A percentile compares a stretch with the other conserved stretches of the same genome.
These are phyloP conservation scores for Calonectria henricotiae DNA, from an alignment of 2,329 filamentous ascomycete genomes.

Conservation along the genomic window DNA sequence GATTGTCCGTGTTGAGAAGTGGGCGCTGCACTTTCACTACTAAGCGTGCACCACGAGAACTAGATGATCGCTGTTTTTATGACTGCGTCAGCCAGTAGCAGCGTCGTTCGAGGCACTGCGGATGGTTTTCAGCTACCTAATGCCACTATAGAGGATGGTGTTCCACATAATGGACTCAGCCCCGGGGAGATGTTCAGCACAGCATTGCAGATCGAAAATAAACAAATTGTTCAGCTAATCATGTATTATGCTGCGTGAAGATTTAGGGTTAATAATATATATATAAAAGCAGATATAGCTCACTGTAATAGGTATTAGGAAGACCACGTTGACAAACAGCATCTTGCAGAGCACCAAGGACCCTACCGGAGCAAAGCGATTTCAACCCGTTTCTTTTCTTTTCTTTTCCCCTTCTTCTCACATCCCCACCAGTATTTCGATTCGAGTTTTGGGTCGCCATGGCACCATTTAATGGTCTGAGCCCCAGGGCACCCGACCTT, in stretches of 20 bases:
- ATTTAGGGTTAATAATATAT: too few relatives aligned
- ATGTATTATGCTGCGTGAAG: not conserved
- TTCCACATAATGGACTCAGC: not conserved
- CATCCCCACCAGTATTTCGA: not conserved
- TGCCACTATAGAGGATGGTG: not conserved
- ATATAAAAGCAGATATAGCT: not conserved
- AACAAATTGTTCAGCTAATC: too few relatives aligned
- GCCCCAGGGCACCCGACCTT: conserved; percentile 14
- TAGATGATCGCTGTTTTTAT: not conserved
- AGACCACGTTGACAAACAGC: not conserved
- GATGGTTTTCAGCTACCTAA: not conserved
- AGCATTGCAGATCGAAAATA: not conserved
- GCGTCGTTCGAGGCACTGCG: too few relatives aligned
- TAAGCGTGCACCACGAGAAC: not conserved
- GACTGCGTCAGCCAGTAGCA: not conserved
- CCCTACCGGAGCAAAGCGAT: not conserved
- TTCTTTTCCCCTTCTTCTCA: not conserved
- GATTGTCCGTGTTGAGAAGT: not conserved
- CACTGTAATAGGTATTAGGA: too few relatives aligned
- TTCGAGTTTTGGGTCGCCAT: not conserved
- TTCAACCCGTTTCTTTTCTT: not conserved
- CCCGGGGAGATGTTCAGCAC: not conserved
- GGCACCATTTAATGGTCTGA: conserved; percentile 7
- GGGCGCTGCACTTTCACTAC: not conserved
- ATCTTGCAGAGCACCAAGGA: not conserved